Conservation (phyloP, 2,329 filamentous ascomycete species). For the Aspergillus flavus region DNA sequence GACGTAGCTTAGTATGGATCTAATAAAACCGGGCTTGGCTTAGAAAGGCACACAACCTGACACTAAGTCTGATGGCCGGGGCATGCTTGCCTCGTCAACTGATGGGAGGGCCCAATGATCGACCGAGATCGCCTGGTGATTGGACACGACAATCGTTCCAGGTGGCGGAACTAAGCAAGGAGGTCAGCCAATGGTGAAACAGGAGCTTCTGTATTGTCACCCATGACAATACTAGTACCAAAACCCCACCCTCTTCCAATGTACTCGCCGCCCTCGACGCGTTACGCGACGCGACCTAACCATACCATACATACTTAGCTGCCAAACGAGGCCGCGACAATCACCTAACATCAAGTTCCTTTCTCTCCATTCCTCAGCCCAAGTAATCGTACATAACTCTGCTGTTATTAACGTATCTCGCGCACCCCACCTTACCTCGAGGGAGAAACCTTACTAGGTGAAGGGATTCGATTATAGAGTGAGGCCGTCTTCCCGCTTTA, state of each 20-base stretch:
- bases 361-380: slow-evolving; percentile 21
- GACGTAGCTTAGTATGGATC: background rate
- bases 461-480: slow-evolving; percentile 21
- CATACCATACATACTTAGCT: slow-evolving; percentile 29
- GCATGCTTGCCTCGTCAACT: slow-evolving; percentile 12
- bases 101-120: slow-evolving; percentile 18
- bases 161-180: slow-evolving; percentile 20
- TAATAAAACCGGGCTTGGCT: background rate
- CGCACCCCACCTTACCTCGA: slow-evolving; percentile 24
- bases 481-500: slow-evolving; percentile 16
- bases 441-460: slow-evolving; percentile 8
- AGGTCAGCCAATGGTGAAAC: slow-evolving; percentile 9
- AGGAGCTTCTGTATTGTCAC: slow-evolving; percentile 23
- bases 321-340: slow-evolving; percentile 6
- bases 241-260: background rate
- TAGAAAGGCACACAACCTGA: background rate
- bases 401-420: slow-evolving; percentile 20
- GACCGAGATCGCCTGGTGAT: slow-evolving; percentile 16
- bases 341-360: slow-evolving; percentile 23
- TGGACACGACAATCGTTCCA: slow-evolving; percentile 10
- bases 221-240: slow-evolving; percentile 17
- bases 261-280: slow-evolving; percentile 20
- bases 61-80: background rate
- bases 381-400: slow-evolving; percentile 20
- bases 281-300: slow-evolving; percentile 31